phyloP scores from a whole-genome alignment of 805 yeast species.

The Brettanomyces bruxellensis region DNA sequence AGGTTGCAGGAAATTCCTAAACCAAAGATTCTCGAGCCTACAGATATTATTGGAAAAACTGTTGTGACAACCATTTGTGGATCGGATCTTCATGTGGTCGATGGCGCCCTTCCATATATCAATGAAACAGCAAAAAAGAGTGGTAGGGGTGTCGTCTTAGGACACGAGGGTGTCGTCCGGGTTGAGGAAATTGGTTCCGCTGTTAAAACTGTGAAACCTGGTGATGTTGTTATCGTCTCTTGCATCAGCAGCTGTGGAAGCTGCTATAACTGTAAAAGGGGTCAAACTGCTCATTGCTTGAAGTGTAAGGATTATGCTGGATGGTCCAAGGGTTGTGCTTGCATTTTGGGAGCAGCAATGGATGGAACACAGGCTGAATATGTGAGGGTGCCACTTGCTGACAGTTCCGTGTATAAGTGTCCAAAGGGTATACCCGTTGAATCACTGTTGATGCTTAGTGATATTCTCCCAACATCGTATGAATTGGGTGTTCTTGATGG shows the following conservation, averaged over 20 bases:
- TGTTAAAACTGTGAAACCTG: constrained; percentile 39
- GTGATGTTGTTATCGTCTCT: constrained; percentile 51
- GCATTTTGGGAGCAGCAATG: constrained; percentile 20
- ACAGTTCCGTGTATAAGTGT: constrained; percentile 20
- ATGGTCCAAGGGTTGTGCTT: too few relatives aligned
- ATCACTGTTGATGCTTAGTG: constrained; percentile 44
- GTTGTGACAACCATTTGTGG: constrained; percentile 53
- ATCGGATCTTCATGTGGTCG: constrained; percentile 48
- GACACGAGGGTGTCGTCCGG: constrained; percentile 52
- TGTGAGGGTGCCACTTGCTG: constrained; percentile 39
- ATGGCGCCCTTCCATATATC: constrained; percentile 46
- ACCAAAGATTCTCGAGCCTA: constrained; percentile 35
- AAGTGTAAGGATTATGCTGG: constrained; percentile 32
- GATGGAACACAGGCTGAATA: constrained; percentile 38
- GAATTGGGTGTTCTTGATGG: constrained; percentile 39
- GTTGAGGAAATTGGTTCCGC: constrained; percentile 38
- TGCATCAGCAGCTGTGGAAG: constrained; percentile 53
- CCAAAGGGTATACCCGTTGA: constrained; percentile 22
- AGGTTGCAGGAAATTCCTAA: constrained; percentile 25
- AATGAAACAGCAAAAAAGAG: constrained; percentile 18
- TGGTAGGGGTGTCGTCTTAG: constrained; percentile 26
- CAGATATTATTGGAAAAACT: constrained; percentile 46
- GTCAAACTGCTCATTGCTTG: constrained; percentile 42
- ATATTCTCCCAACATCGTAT: constrained; percentile 51
- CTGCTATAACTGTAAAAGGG: constrained; percentile 43